Evolutionary conservation across 2,329 filamentous ascomycete species (phyloP).

Genomic region (Epichloe bromicola): DNA sequence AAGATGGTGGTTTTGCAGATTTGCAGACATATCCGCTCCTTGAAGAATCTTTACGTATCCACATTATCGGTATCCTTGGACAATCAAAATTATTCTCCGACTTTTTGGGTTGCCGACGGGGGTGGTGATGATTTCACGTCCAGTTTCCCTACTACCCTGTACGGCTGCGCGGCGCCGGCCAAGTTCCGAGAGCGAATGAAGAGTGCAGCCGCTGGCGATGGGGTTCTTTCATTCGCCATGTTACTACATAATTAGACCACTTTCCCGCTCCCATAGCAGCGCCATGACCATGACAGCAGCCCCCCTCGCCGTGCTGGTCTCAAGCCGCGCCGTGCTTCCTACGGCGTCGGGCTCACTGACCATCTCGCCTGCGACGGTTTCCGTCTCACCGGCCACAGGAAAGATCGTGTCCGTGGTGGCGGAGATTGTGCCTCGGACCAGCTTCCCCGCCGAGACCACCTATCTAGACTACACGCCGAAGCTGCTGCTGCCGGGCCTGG

Average conservation of each 20-base stretch:
- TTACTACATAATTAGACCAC: no score
- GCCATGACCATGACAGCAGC: slow-evolving; percentile 17
- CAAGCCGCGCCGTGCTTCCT: slow-evolving; percentile 69
- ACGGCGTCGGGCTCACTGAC: slow-evolving; percentile 47
- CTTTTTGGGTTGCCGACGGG: neutral
- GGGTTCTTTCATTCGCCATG: no score
- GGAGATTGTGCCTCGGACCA: slow-evolving; percentile 57
- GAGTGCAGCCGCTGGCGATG: no score
- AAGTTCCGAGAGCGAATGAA: neutral
- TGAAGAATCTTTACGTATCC: neutral
- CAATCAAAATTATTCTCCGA: neutral
- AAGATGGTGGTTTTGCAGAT: neutral
- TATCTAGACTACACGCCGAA: slow-evolving; percentile 80
- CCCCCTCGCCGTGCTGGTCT: slow-evolving; percentile 62
- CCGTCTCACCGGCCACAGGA: slow-evolving; percentile 64
- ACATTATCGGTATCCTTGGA: neutral
- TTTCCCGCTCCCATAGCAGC: neutral
- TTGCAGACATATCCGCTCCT: neutral
- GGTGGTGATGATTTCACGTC: no score
- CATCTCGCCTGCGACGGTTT: slow-evolving; percentile 71
- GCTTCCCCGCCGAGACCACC: slow-evolving; percentile 57
- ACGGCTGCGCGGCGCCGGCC: neutral
- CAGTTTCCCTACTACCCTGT: no score
- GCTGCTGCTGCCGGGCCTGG: slow-evolving; percentile 77
- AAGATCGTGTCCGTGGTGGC: slow-evolving; percentile 71